These are phyloP conservation scores for Tylopilus intermedius DNA, from an alignment of 768 basidiomycete species.

Conservation along the genomic window DNA sequence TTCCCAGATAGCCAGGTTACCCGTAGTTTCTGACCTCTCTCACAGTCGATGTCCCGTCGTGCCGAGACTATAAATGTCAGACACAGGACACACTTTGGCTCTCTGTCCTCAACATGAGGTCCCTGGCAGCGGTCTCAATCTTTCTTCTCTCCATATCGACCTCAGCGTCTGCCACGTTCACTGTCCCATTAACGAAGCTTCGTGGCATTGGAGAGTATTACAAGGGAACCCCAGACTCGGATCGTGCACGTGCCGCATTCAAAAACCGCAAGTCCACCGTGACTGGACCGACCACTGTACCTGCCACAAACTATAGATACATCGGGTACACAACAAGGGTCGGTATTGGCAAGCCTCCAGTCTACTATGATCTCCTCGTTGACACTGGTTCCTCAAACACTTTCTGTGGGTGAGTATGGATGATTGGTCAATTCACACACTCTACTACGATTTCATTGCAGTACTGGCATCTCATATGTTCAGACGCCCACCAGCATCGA, in stretches of 20 bases:
- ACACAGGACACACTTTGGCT: no score
- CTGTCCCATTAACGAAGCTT: slow-evolving; percentile 12
- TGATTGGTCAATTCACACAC: not conserved
- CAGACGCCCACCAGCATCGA: slow-evolving; percentile 9
- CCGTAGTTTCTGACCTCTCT: no score
- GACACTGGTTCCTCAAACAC: slow-evolving; percentile 33
- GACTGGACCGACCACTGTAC: slow-evolving; percentile 9
- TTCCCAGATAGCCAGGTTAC: no score
- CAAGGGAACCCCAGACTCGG: slow-evolving; percentile 15
- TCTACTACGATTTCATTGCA: not conserved
- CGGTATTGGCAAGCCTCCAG: slow-evolving; percentile 27
- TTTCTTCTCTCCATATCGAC: slow-evolving; percentile 5
- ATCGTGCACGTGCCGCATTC: slow-evolving; percentile 14
- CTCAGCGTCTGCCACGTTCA: not conserved
- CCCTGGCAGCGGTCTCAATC: slow-evolving; percentile 5
- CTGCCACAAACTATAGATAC: slow-evolving; percentile 12
- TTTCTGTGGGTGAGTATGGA: slow-evolving; percentile 18
- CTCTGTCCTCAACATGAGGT: slow-evolving; percentile 9
- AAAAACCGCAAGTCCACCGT: not conserved
- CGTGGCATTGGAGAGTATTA: slow-evolving; percentile 10
- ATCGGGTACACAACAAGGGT: slow-evolving; percentile 19
- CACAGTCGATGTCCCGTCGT: no score
- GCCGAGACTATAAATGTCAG: no score
- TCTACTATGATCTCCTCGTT: slow-evolving; percentile 26
- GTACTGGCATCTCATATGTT: slow-evolving; percentile 14